A percentile compares a stretch with the other conserved stretches of the same genome.
These are phyloP conservation scores for Linum lewisii DNA, from an alignment of 345 rosid genomes.

Conservation along the genomic window DNA sequence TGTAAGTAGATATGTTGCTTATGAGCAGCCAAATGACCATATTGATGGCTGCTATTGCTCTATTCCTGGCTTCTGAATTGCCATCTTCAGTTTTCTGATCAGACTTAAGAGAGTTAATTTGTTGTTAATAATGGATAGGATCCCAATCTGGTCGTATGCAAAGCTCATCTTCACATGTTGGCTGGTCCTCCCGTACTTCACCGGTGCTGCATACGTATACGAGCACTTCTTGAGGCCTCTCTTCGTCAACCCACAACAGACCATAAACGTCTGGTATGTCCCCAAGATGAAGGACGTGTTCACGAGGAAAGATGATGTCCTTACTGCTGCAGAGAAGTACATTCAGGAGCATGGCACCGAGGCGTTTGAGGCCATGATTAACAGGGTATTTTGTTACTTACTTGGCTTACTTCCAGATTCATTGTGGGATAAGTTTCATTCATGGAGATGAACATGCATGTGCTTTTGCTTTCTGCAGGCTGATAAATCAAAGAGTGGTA, in stretches of 20 bases:
- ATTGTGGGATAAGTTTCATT: not conserved
- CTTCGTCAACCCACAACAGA: conserved; percentile 52
- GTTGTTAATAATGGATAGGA: conserved; percentile 36
- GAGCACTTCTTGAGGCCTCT: conserved; percentile 77
- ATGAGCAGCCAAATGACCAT: no score
- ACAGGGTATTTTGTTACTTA: conserved; percentile 34
- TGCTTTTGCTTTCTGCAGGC: conserved; percentile 33
- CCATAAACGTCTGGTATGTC: conserved; percentile 85
- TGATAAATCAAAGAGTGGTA: conserved; percentile 42
- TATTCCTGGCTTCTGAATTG: not conserved
- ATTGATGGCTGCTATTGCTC: not conserved
- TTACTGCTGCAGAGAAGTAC: conserved; percentile 83
- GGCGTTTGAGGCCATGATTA: conserved; percentile 74
- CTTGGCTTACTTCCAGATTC: not conserved
- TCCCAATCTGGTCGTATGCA: conserved; percentile 74
- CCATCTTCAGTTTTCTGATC: not conserved
- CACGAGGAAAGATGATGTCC: conserved; percentile 57
- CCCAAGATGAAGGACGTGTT: conserved; percentile 66
- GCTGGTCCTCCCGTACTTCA: conserved; percentile 91
- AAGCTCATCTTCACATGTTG: conserved; percentile 88
- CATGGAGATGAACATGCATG: not conserved
- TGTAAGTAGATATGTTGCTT: no score
- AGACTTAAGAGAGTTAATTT: not conserved
- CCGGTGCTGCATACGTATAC: conserved; percentile 90
- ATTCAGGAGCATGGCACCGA: conserved; percentile 80